Conservation (phyloP, 2,329 filamentous ascomycete genomes). For the Raffaelea albimanens region DNA sequence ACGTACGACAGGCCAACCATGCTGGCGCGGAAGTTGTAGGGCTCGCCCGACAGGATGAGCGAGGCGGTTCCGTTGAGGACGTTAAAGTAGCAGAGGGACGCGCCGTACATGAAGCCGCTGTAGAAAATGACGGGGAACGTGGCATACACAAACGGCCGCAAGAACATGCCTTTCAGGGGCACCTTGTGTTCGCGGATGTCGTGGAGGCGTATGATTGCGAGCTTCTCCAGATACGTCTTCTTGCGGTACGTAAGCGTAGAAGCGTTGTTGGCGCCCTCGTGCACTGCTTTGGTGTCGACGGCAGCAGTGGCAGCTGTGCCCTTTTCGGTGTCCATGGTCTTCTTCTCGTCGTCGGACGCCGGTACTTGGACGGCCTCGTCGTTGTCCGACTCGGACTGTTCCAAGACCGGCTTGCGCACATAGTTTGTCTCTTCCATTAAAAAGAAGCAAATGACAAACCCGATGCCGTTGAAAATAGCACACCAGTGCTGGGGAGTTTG, state of each 20-base stretch:
- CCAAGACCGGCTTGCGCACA: conserved; percentile 11
- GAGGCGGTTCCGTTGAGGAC: conserved; percentile 16
- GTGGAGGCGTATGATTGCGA: no score
- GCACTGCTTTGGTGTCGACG: no score
- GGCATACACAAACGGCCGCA: conserved; percentile 4
- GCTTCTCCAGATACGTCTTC: not conserved
- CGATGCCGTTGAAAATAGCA: conserved; percentile 19
- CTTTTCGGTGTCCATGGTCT: no score
- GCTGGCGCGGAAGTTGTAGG: conserved; percentile 14
- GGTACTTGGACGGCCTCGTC: no score
- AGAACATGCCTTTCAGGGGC: conserved; percentile 13
- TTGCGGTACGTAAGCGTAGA: no score
- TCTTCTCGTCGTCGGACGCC: no score
- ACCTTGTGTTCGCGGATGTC: not conserved
- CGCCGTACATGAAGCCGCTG: conserved; percentile 15
- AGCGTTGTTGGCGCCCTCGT: no score
- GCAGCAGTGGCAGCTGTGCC: no score
- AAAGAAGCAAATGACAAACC: conserved; percentile 31
- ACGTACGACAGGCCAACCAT: conserved; percentile 3
- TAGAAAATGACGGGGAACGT: conserved; percentile 8
- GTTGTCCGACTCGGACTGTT: no score
- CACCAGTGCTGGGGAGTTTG: conserved; percentile 11
- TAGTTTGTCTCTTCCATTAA: conserved; percentile 47
- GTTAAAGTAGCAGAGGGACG: conserved; percentile 16
- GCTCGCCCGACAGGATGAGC: conserved; percentile 9